phyloP scores from a whole-genome alignment of 1,284 basidiomycete genomes.

The Ustilago shanxiensis region DNA sequence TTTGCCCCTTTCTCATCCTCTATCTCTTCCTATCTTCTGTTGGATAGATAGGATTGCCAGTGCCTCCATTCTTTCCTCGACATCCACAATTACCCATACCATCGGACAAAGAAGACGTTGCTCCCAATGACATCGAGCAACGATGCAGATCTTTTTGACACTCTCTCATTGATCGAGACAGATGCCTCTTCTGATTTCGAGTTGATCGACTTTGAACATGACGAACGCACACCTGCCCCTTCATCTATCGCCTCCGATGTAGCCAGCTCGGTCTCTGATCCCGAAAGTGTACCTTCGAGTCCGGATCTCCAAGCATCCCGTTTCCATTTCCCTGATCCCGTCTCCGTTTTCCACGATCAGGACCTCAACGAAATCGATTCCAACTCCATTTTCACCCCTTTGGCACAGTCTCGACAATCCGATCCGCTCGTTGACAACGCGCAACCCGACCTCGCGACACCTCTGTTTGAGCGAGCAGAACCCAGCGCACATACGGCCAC shows the following conservation, averaged over 20 bases:
- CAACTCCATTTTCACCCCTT: slow-evolving; percentile 26
- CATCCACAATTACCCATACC: not conserved
- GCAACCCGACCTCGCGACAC: not conserved
- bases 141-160: slow-evolving; percentile 38
- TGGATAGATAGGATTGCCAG: not conserved
- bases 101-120: not conserved
- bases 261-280: slow-evolving; percentile 24
- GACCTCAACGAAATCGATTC: slow-evolving; percentile 15
- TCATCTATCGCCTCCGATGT: slow-evolving; percentile 25
- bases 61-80: not conserved
- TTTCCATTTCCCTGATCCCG: slow-evolving; percentile 46
- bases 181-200: slow-evolving; percentile 39
- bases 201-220: slow-evolving; percentile 33
- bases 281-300: slow-evolving; percentile 16
- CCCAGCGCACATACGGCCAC: not conserved
- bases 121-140: slow-evolving; percentile 29
- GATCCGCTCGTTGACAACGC: not conserved
- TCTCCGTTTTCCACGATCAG: slow-evolving; percentile 19
- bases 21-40: not conserved
- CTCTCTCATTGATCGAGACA: slow-evolving; percentile 26
- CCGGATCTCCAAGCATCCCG: slow-evolving; percentile 26
- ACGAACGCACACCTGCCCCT: slow-evolving; percentile 15
- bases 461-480: not conserved
- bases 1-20: not conserved
- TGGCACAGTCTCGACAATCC: slow-evolving; percentile 14